These are phyloP conservation scores for Solanum hybrid DNA, from an alignment of 305 asterid species.

Conservation along the genomic window DNA sequence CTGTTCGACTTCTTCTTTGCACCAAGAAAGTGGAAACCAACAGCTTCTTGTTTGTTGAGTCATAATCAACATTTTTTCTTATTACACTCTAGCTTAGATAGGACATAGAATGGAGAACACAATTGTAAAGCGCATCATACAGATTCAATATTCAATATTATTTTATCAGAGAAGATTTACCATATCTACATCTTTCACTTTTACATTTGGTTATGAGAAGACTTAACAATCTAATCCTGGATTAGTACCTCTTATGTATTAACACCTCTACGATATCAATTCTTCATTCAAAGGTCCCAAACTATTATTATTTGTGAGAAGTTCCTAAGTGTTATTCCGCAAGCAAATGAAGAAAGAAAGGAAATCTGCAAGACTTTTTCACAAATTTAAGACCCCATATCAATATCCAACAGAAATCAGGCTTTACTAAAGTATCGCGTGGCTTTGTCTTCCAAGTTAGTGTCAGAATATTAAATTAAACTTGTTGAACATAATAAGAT, in stretches of 20 bases:
- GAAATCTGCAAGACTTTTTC: background rate
- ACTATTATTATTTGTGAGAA: background rate
- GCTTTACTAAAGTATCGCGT: background rate
- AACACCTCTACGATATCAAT: background rate
- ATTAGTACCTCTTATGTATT: background rate
- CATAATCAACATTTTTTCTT: background rate
- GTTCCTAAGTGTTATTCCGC: too few species aligned
- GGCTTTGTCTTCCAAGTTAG: background rate
- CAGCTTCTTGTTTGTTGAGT: background rate
- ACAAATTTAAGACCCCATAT: background rate
- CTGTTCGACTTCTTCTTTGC: background rate
- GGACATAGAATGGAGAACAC: background rate
- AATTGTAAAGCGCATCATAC: background rate
- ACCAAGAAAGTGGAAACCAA: background rate
- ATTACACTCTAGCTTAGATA: background rate
- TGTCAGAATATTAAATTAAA: background rate
- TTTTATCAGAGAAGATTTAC: background rate
- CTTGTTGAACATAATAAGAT: background rate
- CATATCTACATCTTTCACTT: background rate
- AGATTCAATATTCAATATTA: background rate
- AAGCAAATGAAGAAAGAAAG: background rate
- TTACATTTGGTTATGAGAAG: background rate
- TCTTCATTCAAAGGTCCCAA: background rate
- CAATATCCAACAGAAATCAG: background rate
- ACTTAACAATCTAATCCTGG: background rate